Base-by-base conservation (phyloP, 2,329 filamentous ascomycete genomes). In the Fusarium algeriense region DNA sequence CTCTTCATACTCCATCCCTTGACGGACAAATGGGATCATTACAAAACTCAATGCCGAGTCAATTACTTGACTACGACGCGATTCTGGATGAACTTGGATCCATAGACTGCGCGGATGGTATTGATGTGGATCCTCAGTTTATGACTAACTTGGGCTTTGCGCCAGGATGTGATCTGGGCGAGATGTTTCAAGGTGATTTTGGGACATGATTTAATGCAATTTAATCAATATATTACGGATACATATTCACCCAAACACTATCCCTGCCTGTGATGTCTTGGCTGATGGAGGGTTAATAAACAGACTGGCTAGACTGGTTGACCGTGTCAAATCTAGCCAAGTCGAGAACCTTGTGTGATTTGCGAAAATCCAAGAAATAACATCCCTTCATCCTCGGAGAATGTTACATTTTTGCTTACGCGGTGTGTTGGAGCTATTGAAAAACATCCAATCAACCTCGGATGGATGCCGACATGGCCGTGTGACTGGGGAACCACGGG, bases 81-180 rank as follows among this genome's bases (percentile, higher is more conserved):
- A 83, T 87, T n/a, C 75, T 87, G 46, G 85, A 87, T 57, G 85
- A 87, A 58, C 80, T 88, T 32, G 84, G 84, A 20, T 84, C 85
- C n/a, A 83, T 86, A 43, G 85, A 87, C 64, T 84, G 82, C 69
- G 80, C 81, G 1, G 85, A 86, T 57, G 80, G 82, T 38, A 79
- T 87, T 46, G 86, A 88, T 30, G 83, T 85, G 15, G 88, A 90
- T 69, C 84, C 87, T 4, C 87, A 90, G 68, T 91, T 91, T 73
- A 90, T 91, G 89, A 85, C 88, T 46, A 91, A 91, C 71, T 81
- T 92, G 23, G 90, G 90, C 0, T 90, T 91, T 76, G 88, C 86
- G 3, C 89, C 89, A 0, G 89, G 89, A 30, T 86, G 87, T 37
- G 88, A 89, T 62, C 81, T 91, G 53, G 83, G 85, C 0, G 88